Conservation (phyloP, 225 moss, liverwort and hornwort species). For the Marchantia paleacea region DNA sequence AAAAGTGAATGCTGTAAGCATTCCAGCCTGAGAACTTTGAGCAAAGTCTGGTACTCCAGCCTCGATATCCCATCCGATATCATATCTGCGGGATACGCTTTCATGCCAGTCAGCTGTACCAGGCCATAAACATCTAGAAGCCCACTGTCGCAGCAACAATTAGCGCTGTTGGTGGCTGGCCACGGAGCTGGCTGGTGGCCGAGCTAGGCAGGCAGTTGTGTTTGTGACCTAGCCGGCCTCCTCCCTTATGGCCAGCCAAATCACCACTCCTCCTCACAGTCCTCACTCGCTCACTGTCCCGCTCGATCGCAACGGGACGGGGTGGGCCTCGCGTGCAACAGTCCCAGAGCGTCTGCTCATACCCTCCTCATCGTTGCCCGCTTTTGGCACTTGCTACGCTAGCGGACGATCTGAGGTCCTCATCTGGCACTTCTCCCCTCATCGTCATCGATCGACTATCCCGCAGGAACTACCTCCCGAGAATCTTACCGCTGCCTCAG, state of each 20-base stretch:
- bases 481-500: background rate
- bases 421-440: background rate
- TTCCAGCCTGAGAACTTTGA: constrained; percentile 6
- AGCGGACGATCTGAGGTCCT: background rate
- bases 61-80: background rate
- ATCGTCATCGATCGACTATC: background rate
- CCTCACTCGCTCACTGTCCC: background rate
- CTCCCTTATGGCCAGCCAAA: background rate
- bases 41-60: background rate
- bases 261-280: background rate
- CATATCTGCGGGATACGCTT: constrained; percentile 6
- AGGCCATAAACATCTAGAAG: background rate
- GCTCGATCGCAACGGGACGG: background rate
- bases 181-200: background rate
- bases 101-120: background rate
- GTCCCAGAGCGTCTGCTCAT: too few species aligned
- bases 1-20: background rate
- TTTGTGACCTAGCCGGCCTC: background rate
- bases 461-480: background rate
- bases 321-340: constrained; percentile 1
- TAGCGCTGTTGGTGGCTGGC: background rate
- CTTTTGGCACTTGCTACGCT: background rate
- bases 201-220: background rate
- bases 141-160: background rate
- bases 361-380: background rate